These are phyloP conservation scores for Xylaria scruposa DNA, from an alignment of 495 filamentous ascomycete genomes.

Conservation along the genomic window DNA sequence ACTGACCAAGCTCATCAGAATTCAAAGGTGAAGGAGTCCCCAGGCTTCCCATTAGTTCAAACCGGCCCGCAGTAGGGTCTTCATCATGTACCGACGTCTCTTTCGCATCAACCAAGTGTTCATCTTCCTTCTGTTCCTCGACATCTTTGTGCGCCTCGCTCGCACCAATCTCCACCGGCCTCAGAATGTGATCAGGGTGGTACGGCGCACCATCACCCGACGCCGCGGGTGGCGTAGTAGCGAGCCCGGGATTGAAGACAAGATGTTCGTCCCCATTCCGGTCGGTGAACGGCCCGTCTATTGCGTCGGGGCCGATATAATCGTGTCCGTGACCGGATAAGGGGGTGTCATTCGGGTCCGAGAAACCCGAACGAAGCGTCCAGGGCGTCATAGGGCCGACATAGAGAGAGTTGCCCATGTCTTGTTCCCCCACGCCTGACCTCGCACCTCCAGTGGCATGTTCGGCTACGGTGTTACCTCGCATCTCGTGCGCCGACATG, in stretches of 20 bases:
- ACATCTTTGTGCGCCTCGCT: conserved; percentile 13
- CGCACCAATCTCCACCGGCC: conserved; percentile 21
- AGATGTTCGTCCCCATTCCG: conserved; percentile 10
- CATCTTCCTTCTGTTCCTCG: not conserved
- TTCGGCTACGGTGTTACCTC: conserved; percentile 18
- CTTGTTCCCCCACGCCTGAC: conserved; percentile 12
- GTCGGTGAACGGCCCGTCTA: conserved; percentile 45
- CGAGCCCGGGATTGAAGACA: not conserved
- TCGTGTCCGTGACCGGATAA: conserved; percentile 34
- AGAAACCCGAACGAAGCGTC: conserved; percentile 7
- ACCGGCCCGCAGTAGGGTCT: not conserved
- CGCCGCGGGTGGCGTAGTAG: conserved; percentile 32
- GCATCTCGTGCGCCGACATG: conserved; percentile 18
- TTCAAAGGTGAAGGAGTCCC: conserved; percentile 13
- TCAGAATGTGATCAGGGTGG: conserved; percentile 21
- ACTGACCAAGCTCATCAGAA: not conserved
- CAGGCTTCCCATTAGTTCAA: conserved; percentile 24
- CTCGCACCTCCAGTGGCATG: conserved; percentile 12
- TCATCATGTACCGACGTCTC: not conserved
- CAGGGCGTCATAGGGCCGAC: conserved; percentile 10
- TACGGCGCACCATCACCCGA: conserved; percentile 16
- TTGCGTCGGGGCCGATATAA: conserved; percentile 45
- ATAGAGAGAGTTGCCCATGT: not conserved
- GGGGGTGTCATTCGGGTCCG: conserved; percentile 32
- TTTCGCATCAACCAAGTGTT: not conserved